Base-by-base conservation (phyloP, 73 alveolate species). In the Blepharisma stoltei region DNA sequence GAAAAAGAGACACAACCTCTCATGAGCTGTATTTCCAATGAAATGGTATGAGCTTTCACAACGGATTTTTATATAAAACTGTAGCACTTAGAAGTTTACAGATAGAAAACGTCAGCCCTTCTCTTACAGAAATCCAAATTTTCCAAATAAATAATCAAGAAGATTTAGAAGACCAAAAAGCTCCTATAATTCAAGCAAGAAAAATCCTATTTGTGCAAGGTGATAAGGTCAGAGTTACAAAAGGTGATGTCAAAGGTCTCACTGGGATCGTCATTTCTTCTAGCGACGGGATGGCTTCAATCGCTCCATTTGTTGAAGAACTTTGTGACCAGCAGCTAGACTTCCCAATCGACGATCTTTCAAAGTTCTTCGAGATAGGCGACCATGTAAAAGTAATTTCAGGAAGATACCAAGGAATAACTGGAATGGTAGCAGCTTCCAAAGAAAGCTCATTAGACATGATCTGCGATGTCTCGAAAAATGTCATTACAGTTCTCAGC, bases 321-420 rank as follows among this genome's bases (percentile, higher is more conserved):
- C 27, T 84, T 23, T 54, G 45, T 1, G 78, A 82, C 14, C 80
- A 76, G 14, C 14, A 25, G 38, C 76, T 83, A 5, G 82, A 81
- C 38, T 82, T 81, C 65, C 86, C 43, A 41, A 46, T 50, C 45
- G 82, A 83, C 37, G 86, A 68, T 84, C 82, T 93, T 27, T 85
- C 86, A 8, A 84, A 89, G 82, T 84, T 82, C 73, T 94, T 92
- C 75, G 90, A 84, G 68, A 86, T 89, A 38, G 97, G 99, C 21
- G 97, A 94, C 55, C 83, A 87, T 18, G 92, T 91, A 20, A 83
- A 84, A 52, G 96, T 87, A 37, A 92, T 91, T 54, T 87, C 53
- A 41, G 98, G 98, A 6, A 86, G 60, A 32, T 70, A 83, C 65
- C 78, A 71, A 83, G 98, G 98, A 7, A 92, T 83, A 83, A 89